Base-by-base conservation (phyloP, 345 rosid species). In the Salix viminalis region DNA sequence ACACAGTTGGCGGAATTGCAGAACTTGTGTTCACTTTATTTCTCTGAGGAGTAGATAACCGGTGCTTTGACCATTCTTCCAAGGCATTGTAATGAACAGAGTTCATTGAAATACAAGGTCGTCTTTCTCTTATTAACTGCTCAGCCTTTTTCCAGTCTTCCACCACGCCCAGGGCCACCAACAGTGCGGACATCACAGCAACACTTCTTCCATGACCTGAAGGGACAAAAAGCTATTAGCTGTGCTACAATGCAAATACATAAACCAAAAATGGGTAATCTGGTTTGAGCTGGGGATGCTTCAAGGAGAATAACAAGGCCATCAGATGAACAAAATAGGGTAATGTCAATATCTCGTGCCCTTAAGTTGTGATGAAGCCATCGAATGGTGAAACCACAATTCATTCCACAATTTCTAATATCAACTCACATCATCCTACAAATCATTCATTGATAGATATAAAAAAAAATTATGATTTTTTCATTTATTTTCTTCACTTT, bases 181-280 rank as follows among this genome's bases (percentile, higher is more conserved):
- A 67, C 50, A 91, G 62, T 5, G 96, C 96, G 67, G 92, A 91
- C 69, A 70, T 75, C 75, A 91, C 91, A 2, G 92, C 92, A 46
- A 88, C 93, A 67, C 96, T 91, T 83, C 96, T 86, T 76, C 96
- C 96, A 77, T 88, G 96, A 82, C 96, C 96, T 89, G 65, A 14
- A 79, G 36, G 18, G 72, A 75, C 23, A 44, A 75, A 12, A 62
- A 32, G 39, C 26, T 18, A 60, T 26, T 54, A 39, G 16, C 23
- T 13, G 30, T 41, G 4, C 19, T 15, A 11, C 34, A 48, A 46
- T 8, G 24, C 26, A 62, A 8, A 15, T 4, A 67, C 28, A 52
- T 30, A 7, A 8, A 70, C 9, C 16, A 32, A 6, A 71, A 12
- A 54, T 2, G 13, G 64, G 26, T 18, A 15, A 7, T 18, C 5